A percentile compares a stretch with the other conserved stretches of the same genome.
Evolutionary conservation across 2,329 filamentous ascomycete species (phyloP).

Genomic region (Neofusicoccum laricinum): DNA sequence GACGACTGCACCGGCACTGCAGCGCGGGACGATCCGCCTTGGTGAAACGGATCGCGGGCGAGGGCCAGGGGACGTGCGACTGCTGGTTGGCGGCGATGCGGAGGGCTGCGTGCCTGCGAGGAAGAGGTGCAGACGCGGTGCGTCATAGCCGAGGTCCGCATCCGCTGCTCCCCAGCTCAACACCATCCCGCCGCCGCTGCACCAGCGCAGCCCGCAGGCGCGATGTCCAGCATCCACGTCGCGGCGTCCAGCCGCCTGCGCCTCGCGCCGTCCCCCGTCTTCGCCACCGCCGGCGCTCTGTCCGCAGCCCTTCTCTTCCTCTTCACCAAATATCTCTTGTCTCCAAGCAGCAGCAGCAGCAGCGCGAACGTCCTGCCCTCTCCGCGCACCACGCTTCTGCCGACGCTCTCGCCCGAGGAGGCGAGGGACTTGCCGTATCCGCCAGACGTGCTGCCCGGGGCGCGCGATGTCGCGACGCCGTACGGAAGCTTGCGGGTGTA

Average conservation of each 20-base stretch:
- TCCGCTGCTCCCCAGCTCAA: too few species aligned
- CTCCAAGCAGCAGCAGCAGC: conserved; percentile 15
- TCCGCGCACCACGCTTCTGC: conserved; percentile 27
- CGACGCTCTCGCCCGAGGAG: conserved; percentile 25
- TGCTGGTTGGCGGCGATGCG: background rate
- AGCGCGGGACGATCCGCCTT: background rate
- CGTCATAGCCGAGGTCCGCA: conserved; percentile 2
- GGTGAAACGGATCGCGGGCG: background rate
- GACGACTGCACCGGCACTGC: background rate
- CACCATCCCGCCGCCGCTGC: too few species aligned
- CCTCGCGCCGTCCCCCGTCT: background rate
- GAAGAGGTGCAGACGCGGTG: background rate
- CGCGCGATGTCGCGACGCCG: conserved; percentile 64
- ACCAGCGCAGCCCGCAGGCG: too few species aligned
- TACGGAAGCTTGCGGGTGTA: conserved; percentile 73
- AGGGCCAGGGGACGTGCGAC: too few species aligned
- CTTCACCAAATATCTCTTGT: conserved; percentile 24
- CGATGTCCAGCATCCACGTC: background rate
- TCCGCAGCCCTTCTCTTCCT: background rate
- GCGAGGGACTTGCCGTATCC: conserved; percentile 55
- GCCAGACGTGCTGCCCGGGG: conserved; percentile 66
- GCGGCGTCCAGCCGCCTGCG: background rate
- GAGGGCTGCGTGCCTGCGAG: background rate
- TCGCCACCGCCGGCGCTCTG: background rate
- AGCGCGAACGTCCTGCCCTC: conserved; percentile 20